A percentile compares a stretch with the other conserved stretches of the same genome.
Evolutionary conservation across 2,329 filamentous ascomycete genomes (phyloP).

Genomic region (Cladosporium sphaerospermum): DNA sequence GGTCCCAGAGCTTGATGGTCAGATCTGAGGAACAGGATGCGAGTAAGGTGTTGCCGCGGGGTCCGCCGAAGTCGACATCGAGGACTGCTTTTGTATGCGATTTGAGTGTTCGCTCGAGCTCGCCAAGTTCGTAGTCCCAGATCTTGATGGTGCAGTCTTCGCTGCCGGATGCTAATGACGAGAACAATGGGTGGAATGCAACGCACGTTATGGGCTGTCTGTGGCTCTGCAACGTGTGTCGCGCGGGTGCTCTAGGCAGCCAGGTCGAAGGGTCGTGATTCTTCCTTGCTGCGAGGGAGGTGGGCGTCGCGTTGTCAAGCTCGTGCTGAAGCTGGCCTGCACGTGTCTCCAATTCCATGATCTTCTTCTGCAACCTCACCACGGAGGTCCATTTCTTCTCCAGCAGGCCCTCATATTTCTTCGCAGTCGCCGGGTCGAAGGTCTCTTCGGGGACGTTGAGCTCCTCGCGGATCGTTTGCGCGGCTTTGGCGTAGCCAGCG

Average conservation of each 20-base stretch:
- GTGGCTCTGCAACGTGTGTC: constrained; percentile 79
- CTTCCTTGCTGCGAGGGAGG: constrained; percentile 62
- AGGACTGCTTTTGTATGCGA: constrained; percentile 84
- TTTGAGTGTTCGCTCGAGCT: constrained; percentile 84
- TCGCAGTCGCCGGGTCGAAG: constrained; percentile 74
- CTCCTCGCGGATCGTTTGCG: constrained; percentile 68
- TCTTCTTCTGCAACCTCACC: constrained; percentile 93
- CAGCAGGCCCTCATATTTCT: constrained; percentile 88
- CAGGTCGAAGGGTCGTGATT: constrained; percentile 81
- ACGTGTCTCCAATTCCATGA: constrained; percentile 84
- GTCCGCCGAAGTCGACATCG: constrained; percentile 85
- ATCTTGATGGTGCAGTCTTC: constrained; percentile 94
- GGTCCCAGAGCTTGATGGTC: constrained; percentile 94
- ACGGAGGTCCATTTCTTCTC: constrained; percentile 99
- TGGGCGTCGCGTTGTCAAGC: constrained; percentile 74
- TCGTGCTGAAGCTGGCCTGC: constrained; percentile 70
- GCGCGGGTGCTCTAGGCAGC: constrained; percentile 76
- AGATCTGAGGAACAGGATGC: constrained; percentile 82
- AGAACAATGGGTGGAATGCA: constrained; percentile 88
- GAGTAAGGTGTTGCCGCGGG: constrained; percentile 69
- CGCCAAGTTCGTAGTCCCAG: constrained; percentile 93
- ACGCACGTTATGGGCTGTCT: constrained; percentile 76
- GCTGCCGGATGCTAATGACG: constrained; percentile 80
- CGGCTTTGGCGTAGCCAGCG: constrained; percentile 63
- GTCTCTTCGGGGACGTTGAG: constrained; percentile 59